Evolutionary conservation across 208 protist species (phyloP), one percentile per base, ranked within the genome.

Genomic region (Angomonas ambiguus): DNA sequence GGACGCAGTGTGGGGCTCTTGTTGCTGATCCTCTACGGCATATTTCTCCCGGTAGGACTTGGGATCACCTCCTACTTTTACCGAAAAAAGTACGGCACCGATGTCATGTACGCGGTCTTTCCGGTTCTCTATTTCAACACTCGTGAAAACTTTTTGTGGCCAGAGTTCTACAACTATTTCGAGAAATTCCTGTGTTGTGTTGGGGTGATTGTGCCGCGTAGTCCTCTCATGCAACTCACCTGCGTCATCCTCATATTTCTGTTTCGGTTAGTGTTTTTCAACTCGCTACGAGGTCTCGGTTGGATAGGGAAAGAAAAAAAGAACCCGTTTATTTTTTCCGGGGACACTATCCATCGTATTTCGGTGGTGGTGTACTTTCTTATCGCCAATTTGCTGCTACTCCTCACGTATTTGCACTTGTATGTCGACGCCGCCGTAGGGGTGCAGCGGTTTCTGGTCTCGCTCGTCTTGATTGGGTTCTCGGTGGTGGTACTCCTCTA

Each of bases 81-180:
- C n/a, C 58, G 49, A 0, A 1, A 2, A 0, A 59, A 60, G 51
- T 71, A 71, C 51, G 71, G 71, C 0, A 25, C 62, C 22, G 71
- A 76, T 42, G 71, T 71, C 53, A 28, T 60, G 34, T 62, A 71
- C 27, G 65, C 64, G 33, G 60, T 41, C 32, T 61, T 76, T n/a
- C 71, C 71, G 28, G 28, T 57, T 1, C 34, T 62, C 3, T 62
- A 62, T 35, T 62, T 38, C 33, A 62, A 62, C 58, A 38, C 58
- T n/a, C 2, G 32, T 2, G 33, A 34, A n/a, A 51, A n/a, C 18
- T 22, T 42, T 2, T 62, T 34, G 22, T 62, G 58, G 58, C 58
- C 32, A 18, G 58, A 62, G 58, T 62, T 51, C 32, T 62, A 34
- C 34, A 51, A 51, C 24, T 60, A 69, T 22, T 13, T 64, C 1